Percentiles rank a stretch among this genome's conserved stretches.
These are phyloP conservation scores for Exophiala lecanii-corni DNA, from an alignment of 2,329 filamentous ascomycete species.

Conservation along the genomic window DNA sequence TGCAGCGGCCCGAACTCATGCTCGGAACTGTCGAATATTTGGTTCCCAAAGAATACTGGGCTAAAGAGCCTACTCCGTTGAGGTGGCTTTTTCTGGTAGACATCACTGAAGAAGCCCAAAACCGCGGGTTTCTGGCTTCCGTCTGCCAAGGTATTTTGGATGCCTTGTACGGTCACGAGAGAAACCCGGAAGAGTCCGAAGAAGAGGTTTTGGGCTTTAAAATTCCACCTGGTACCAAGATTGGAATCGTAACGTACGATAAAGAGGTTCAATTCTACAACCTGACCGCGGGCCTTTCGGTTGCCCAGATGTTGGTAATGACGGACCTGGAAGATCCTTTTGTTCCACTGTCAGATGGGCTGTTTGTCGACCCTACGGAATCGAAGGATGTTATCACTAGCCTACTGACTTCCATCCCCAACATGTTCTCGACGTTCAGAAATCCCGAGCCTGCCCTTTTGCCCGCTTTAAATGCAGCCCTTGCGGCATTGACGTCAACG, in stretches of 20 bases:
- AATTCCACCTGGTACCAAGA: conserved; percentile 74
- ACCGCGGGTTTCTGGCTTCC: conserved; percentile 83
- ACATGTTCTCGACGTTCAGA: conserved; percentile 81
- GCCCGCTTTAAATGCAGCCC: conserved; percentile 74
- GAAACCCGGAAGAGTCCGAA: conserved; percentile 49
- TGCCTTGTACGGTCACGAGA: conserved; percentile 72
- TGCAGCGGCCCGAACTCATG: conserved; percentile 83
- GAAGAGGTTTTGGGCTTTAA: conserved; percentile 46
- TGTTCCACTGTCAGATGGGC: conserved; percentile 79
- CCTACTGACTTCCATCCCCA: conserved; percentile 77
- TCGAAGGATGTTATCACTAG: conserved; percentile 80
- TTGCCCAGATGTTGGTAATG: conserved; percentile 98
- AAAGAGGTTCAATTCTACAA: conserved; percentile 99
- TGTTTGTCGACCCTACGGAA: conserved; percentile 92
- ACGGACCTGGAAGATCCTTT: conserved; percentile 96
- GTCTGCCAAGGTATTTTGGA: conserved; percentile 84
- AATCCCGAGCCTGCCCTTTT: conserved; percentile 86
- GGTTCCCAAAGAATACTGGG: conserved; percentile 98
- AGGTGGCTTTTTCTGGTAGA: conserved; percentile 90
- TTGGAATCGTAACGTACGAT: conserved; percentile 94
- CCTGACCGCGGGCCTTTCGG: conserved; percentile 71
- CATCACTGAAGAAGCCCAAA: conserved; percentile 84
- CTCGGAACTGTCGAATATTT: conserved; percentile 92
- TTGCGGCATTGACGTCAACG: conserved; percentile 77
- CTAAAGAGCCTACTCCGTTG: conserved; percentile 82